Percentiles rank a stretch among this genome's conserved stretches.
phyloP scores from a whole-genome alignment of 225 moss, liverwort and hornwort genomes.

The Anthoceros angustus region DNA sequence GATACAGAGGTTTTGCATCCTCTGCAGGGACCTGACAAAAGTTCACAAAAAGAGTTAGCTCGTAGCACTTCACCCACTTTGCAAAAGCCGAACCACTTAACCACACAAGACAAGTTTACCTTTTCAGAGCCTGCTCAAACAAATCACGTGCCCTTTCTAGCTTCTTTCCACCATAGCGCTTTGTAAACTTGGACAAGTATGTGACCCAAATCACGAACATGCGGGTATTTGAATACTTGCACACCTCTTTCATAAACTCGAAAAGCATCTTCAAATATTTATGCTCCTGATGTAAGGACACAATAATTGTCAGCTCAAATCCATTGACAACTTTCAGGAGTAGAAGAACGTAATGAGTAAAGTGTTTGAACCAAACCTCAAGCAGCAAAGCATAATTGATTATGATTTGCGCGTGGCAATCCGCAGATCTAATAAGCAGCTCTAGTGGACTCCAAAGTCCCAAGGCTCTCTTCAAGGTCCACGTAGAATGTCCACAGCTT shows the following conservation, averaged over 20 bases:
- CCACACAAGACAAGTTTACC: conserved; percentile 18
- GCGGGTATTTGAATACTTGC: conserved; percentile 85
- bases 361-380: conserved; percentile 34
- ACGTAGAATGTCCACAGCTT: conserved; percentile 96
- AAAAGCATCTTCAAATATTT: conserved; percentile 94
- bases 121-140: conserved; percentile 93
- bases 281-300: conserved; percentile 35
- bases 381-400: conserved; percentile 77
- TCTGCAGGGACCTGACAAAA: conserved; percentile 63
- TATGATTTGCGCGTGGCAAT: conserved; percentile 89
- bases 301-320: neutral
- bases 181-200: conserved; percentile 76
- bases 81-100: neutral
- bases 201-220: conserved; percentile 92
- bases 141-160: conserved; percentile 88
- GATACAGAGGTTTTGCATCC: conserved; percentile 79
- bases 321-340: neutral
- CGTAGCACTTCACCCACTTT: conserved; percentile 3
- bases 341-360: neutral
- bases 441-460: conserved; percentile 61
- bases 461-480: conserved; percentile 84
- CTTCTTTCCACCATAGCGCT: conserved; percentile 79
- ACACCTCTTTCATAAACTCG: conserved; percentile 98
- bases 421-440: conserved; percentile 77
- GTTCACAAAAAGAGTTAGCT: neutral